phyloP scores from a whole-genome alignment of 1,284 basidiomycete genomes.

The Trametes sp. region DNA sequence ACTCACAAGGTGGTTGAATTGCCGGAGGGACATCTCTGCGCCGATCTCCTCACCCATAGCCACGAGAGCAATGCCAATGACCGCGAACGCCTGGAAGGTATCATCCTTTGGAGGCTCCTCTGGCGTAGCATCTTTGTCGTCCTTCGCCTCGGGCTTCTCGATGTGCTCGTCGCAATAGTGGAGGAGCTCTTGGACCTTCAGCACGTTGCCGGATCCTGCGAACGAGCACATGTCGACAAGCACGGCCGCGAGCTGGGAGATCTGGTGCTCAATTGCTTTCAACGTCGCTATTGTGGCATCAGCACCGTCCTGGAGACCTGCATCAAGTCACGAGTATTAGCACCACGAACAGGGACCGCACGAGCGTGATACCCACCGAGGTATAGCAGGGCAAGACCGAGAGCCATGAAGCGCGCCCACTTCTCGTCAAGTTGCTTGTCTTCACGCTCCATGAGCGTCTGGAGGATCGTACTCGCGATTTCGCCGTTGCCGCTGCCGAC shows the following conservation, averaged over 20 bases:
- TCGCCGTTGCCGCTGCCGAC: constrained; percentile 97
- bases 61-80: constrained; percentile 93
- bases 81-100: constrained; percentile 93
- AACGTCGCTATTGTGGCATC: constrained; percentile 97
- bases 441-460: constrained; percentile 91
- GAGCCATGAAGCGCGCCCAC: constrained; percentile 92
- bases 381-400: constrained; percentile 93
- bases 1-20: constrained; percentile 92
- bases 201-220: constrained; percentile 95
- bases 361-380: constrained; percentile 73
- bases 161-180: constrained; percentile 95
- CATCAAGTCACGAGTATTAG: constrained; percentile 4
- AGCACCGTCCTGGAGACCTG: constrained; percentile 89
- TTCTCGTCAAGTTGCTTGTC: constrained; percentile 86
- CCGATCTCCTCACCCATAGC: constrained; percentile 99
- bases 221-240: constrained; percentile 96
- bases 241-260: constrained; percentile 91
- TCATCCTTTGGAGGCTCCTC: constrained; percentile 69
- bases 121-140: constrained; percentile 65
- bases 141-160: constrained; percentile 64
- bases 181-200: constrained; percentile 93
- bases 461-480: constrained; percentile 88
- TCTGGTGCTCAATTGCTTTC: constrained; percentile 93
- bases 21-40: constrained; percentile 94
- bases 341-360: no score